Conservation (phyloP, 31 red algal genomes). For the Endocladia muricata region DNA sequence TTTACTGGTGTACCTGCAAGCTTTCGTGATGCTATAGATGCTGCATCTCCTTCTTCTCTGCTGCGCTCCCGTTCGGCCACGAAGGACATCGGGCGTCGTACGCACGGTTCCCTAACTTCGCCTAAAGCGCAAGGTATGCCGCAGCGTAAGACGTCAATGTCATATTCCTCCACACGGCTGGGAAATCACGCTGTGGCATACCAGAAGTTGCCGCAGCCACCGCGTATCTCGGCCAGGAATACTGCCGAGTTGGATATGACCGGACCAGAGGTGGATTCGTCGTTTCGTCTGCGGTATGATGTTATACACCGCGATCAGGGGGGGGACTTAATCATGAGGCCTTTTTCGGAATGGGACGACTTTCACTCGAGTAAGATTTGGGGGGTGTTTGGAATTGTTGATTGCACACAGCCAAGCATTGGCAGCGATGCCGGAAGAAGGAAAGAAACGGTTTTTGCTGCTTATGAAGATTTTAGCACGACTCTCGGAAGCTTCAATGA, state of each 20-base stretch:
- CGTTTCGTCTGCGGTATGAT: conserved; percentile 64
- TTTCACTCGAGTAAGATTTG: conserved; percentile 64
- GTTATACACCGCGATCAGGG: conserved; percentile 37
- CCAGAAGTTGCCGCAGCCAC: background rate
- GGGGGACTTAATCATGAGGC: conserved; percentile 39
- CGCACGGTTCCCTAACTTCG: conserved; percentile 8
- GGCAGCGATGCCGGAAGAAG: background rate
- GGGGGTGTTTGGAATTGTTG: conserved; percentile 69
- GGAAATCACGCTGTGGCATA: background rate
- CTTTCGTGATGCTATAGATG: conserved; percentile 16
- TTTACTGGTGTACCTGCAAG: conserved; percentile 36
- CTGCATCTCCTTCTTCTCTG: conserved; percentile 4
- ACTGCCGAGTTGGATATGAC: conserved; percentile 44
- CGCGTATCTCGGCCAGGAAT: background rate
- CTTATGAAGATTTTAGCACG: conserved; percentile 44
- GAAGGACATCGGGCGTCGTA: conserved; percentile 32
- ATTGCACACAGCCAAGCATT: conserved; percentile 26
- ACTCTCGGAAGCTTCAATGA: conserved; percentile 43
- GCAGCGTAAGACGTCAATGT: background rate
- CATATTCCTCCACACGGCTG: background rate
- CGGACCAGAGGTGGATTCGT: conserved; percentile 46
- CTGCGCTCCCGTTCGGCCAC: conserved; percentile 35
- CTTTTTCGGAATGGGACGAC: conserved; percentile 74
- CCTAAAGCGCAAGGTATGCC: background rate
- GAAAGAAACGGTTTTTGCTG: conserved; percentile 46